Percentiles rank a stretch among this genome's conserved stretches.
Conservation (phyloP, 73 alveolate genomes). For the Loxodes magnus region DNA sequence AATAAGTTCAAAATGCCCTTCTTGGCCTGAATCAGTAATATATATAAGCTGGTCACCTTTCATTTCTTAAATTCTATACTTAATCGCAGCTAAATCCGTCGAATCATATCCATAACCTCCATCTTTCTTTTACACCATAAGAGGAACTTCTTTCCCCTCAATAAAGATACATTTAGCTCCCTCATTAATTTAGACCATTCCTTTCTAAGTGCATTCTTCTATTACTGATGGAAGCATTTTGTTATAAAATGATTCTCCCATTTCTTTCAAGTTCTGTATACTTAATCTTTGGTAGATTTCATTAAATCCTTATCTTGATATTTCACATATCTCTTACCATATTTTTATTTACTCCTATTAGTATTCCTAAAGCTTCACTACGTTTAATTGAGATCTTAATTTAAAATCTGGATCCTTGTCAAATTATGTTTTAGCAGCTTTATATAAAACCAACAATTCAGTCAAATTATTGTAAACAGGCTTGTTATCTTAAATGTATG, state of each 20-base stretch:
- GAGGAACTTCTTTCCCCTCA: constrained; percentile 13
- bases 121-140: constrained; percentile 93
- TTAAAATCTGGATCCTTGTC: constrained; percentile 93
- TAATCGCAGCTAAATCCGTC: constrained; percentile 96
- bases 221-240: constrained; percentile 73
- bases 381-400: constrained; percentile 70
- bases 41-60: constrained; percentile 75
- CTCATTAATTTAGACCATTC: constrained; percentile 56
- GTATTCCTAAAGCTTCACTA: constrained; percentile 91
- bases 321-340: constrained; percentile 93
- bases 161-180: constrained; percentile 67
- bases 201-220: constrained; percentile 69
- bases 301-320: constrained; percentile 80
- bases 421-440: constrained; percentile 85
- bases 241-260: constrained; percentile 96
- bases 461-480: constrained; percentile 82
- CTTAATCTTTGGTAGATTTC: constrained; percentile 83
- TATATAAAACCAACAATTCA: constrained; percentile 87
- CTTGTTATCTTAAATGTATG: constrained; percentile 71
- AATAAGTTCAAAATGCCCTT: constrained; percentile 84
- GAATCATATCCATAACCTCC: constrained; percentile 99
- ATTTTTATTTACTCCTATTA: constrained; percentile 76
- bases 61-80: constrained; percentile 45
- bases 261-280: constrained; percentile 58
- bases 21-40: constrained; percentile 95